A percentile compares a stretch with the other conserved stretches of the same genome.
These are phyloP conservation scores for Curvularia lunata DNA, from an alignment of 2,329 filamentous ascomycete species.

Conservation along the genomic window DNA sequence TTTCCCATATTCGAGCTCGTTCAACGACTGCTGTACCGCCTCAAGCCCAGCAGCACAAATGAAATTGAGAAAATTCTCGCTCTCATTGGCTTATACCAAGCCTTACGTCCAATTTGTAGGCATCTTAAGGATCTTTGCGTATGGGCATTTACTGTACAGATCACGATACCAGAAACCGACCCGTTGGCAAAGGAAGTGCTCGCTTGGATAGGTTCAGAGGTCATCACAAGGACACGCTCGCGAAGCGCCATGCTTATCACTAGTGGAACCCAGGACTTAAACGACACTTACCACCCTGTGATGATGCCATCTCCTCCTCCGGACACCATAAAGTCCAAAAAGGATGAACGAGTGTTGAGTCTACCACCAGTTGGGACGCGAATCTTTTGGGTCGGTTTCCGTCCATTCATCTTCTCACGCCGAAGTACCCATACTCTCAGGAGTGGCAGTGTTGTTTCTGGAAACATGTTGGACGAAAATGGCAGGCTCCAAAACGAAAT, in stretches of 20 bases:
- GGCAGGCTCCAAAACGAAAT: constrained; percentile 26
- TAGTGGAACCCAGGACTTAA: constrained; percentile 18
- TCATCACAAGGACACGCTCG: constrained; percentile 30
- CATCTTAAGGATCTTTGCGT: constrained; percentile 26
- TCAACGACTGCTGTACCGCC: constrained; percentile 33
- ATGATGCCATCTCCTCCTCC: background rate
- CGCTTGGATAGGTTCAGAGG: constrained; percentile 35
- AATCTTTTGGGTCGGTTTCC: constrained; percentile 40
- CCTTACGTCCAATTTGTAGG: constrained; percentile 24
- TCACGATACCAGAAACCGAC: constrained; percentile 34
- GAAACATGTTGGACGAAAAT: constrained; percentile 14
- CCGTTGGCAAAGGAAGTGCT: constrained; percentile 35
- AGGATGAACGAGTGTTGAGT: constrained; percentile 19
- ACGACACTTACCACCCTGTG: constrained; percentile 10
- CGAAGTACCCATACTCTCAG: constrained; percentile 9
- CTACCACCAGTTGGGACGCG: constrained; percentile 31
- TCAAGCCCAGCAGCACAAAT: constrained; percentile 23
- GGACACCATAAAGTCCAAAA: background rate
- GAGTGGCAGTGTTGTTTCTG: background rate
- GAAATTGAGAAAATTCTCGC: constrained; percentile 34
- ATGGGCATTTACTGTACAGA: constrained; percentile 29
- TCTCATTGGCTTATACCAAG: constrained; percentile 34
- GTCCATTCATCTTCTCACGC: constrained; percentile 37
- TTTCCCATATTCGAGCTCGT: constrained; percentile 40
- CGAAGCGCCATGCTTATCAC: constrained; percentile 34